A percentile compares a stretch with the other conserved stretches of the same genome.
Evolutionary conservation across 2,329 filamentous ascomycete species (phyloP).

Genomic region (Epichloe sibirici): DNA sequence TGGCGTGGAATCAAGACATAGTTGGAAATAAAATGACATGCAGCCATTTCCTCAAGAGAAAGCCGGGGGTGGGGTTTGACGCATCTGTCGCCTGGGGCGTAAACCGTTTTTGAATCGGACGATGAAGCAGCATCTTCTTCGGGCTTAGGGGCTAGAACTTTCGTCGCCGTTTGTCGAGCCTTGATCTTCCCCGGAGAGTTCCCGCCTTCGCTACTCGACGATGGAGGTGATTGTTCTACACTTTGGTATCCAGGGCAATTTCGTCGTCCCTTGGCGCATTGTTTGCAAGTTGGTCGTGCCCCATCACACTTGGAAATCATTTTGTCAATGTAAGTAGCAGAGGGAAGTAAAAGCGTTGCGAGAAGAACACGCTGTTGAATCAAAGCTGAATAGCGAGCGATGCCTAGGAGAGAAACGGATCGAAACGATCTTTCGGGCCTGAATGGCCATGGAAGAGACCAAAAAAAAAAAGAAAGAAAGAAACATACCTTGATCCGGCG

Average conservation of each 20-base stretch:
- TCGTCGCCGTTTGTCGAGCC: conserved; percentile 43
- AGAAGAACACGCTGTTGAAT: no score
- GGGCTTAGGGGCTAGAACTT: conserved; percentile 44
- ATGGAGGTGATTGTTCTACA: conserved; percentile 45
- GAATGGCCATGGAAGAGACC: not conserved
- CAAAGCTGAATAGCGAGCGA: no score
- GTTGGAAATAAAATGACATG: conserved; percentile 47
- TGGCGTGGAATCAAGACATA: conserved; percentile 41
- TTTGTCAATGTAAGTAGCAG: not conserved
- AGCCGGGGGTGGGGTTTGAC: conserved; percentile 24
- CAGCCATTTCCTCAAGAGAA: conserved; percentile 40
- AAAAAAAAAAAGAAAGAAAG: not conserved
- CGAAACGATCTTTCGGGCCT: not conserved
- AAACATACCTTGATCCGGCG: conserved; percentile 54
- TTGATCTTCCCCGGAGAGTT: conserved; percentile 47
- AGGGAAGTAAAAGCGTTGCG: no score
- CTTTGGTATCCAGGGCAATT: conserved; percentile 55
- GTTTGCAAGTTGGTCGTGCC: conserved; percentile 49
- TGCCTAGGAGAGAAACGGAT: no score
- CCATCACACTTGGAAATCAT: conserved; percentile 47
- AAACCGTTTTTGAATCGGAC: conserved; percentile 16
- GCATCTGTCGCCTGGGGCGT: conserved; percentile 8
- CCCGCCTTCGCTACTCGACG: not conserved
- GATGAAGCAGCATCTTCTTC: conserved; percentile 22
- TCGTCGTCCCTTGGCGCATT: conserved; percentile 49